These are phyloP conservation scores for Cytospora leucostoma DNA, from an alignment of 2,329 filamentous ascomycete genomes.

Conservation along the genomic window DNA sequence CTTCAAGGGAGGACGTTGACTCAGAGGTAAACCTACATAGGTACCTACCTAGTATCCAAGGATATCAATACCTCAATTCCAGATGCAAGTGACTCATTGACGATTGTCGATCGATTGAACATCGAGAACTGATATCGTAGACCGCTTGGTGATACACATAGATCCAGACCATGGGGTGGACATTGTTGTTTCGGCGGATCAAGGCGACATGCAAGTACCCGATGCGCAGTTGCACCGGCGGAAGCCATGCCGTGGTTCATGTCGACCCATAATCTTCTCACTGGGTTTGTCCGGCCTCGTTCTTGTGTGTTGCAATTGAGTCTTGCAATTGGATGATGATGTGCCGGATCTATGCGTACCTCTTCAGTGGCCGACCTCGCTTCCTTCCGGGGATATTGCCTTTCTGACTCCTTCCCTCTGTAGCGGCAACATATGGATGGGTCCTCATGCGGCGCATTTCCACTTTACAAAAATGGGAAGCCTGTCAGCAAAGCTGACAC, in stretches of 20 bases:
- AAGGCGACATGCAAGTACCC: neutral
- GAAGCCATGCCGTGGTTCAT: neutral
- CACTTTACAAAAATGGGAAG: neutral
- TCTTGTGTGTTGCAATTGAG: neutral
- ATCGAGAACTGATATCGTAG: neutral
- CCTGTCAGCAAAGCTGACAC: neutral
- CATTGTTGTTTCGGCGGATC: neutral
- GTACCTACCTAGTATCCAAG: neutral
- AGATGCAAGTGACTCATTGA: slow-evolving; percentile 31
- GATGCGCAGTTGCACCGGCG: slow-evolving; percentile 12
- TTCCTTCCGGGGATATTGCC: neutral
- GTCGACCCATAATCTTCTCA: too few relatives aligned
- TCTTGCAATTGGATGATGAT: neutral
- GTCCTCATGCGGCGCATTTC: neutral
- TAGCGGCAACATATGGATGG: neutral
- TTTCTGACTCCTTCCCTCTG: neutral
- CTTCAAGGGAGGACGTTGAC: slow-evolving; percentile 12
- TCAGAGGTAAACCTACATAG: neutral
- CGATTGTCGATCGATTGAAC: slow-evolving; percentile 25
- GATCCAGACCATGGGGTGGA: too few relatives aligned
- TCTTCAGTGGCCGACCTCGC: neutral
- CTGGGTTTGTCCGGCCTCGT: neutral
- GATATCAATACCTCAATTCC: slow-evolving; percentile 4
- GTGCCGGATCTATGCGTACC: neutral
- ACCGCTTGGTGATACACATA: neutral